phyloP scores from a whole-genome alignment of 2,329 filamentous ascomycete genomes.

The Xylariaceae sp. region DNA sequence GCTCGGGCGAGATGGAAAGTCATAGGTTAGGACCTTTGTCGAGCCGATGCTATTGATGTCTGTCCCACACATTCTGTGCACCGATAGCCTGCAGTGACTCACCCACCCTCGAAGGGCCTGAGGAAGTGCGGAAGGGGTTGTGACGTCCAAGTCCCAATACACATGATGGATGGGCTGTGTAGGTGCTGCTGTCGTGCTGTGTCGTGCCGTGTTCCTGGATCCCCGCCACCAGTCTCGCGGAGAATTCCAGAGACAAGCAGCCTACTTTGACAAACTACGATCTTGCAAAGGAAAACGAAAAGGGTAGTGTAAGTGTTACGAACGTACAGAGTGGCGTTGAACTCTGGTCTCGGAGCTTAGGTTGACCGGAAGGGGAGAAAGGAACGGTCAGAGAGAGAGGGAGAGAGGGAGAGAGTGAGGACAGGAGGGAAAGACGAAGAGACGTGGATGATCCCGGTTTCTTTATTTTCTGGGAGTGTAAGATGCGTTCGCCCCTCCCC shows the following conservation, averaged over 20 bases:
- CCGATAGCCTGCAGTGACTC: slow-evolving; percentile 2
- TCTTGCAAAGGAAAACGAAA: background rate
- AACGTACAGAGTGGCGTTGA: slow-evolving; percentile 1
- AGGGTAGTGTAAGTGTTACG: background rate
- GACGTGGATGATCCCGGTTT: background rate
- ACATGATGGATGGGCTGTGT: background rate
- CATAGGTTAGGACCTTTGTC: background rate
- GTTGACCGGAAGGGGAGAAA: background rate
- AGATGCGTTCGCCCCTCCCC: background rate
- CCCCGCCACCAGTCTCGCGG: background rate
- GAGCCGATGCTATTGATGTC: slow-evolving; percentile 3
- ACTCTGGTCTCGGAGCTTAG: slow-evolving; percentile 3
- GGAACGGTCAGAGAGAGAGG: background rate
- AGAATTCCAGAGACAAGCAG: slow-evolving; percentile 12
- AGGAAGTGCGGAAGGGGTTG: background rate
- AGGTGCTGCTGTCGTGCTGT: background rate
- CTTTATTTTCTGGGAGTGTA: background rate
- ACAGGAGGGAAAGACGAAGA: background rate
- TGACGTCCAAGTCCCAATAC: background rate
- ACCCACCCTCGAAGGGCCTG: background rate
- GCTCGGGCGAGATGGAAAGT: no score
- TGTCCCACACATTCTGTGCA: slow-evolving; percentile 2
- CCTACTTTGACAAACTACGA: background rate
- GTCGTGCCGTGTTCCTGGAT: background rate
- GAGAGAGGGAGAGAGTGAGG: background rate